phyloP scores from a whole-genome alignment of 805 yeast genomes.

The Zygoascus ofunaensis region DNA sequence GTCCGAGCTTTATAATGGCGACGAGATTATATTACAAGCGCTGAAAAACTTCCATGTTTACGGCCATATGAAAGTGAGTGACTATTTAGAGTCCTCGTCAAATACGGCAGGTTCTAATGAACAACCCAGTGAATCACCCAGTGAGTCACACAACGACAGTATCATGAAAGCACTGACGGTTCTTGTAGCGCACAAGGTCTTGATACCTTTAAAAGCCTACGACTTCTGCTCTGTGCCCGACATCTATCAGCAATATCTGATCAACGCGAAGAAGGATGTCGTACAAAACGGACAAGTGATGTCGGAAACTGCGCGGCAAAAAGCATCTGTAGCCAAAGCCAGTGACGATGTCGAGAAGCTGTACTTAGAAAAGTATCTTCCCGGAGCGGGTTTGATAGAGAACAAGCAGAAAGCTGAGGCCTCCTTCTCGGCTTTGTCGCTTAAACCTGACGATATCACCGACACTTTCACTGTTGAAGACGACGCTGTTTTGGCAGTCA shows the following conservation, averaged over 20 bases:
- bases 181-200: conserved; percentile 42
- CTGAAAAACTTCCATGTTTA: conserved; percentile 58
- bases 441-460: background rate
- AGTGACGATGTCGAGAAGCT: conserved; percentile 23
- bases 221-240: conserved; percentile 30
- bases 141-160: too few species aligned
- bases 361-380: conserved; percentile 12
- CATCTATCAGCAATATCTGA: conserved; percentile 17
- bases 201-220: conserved; percentile 37
- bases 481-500: conserved; percentile 43
- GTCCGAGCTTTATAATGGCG: conserved; percentile 8
- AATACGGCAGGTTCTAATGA: conserved; percentile 4
- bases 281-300: conserved; percentile 16
- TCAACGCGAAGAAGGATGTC: conserved; percentile 14
- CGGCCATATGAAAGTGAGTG: conserved; percentile 56
- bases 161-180: conserved; percentile 30
- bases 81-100: conserved; percentile 32
- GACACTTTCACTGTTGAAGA: conserved; percentile 10
- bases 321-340: conserved; percentile 54
- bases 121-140: conserved; percentile 23
- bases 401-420: background rate
- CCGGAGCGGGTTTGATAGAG: conserved; percentile 14
- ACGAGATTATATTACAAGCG: conserved; percentile 1
- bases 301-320: conserved; percentile 47
- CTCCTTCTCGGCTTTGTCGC: background rate